Percentiles rank a stretch among this genome's conserved stretches.
These are phyloP conservation scores for Colletotrichum eleusines DNA, from an alignment of 2,329 filamentous ascomycete genomes.

Conservation along the genomic window DNA sequence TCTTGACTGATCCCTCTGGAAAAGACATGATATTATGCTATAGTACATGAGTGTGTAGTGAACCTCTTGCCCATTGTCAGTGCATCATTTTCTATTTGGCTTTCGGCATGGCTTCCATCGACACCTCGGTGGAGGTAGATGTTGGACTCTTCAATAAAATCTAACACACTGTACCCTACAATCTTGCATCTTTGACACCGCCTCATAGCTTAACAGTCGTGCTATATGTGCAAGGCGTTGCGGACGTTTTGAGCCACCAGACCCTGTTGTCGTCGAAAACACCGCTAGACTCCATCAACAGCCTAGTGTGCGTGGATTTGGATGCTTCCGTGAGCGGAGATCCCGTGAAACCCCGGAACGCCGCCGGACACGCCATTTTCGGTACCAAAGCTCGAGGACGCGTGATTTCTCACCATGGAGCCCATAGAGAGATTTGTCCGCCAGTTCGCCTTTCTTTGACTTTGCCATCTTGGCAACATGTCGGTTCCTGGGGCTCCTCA, in stretches of 20 bases:
- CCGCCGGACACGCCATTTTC: not conserved
- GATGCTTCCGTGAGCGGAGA: not conserved
- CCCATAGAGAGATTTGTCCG: not conserved
- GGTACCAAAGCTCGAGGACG: not conserved
- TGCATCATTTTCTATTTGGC: too few relatives aligned
- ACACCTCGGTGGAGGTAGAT: too few relatives aligned
- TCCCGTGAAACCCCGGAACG: not conserved
- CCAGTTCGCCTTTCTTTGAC: not conserved
- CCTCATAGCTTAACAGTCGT: too few relatives aligned
- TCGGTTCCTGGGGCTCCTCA: conserved; percentile 24
- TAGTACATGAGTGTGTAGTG: too few relatives aligned
- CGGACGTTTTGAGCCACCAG: not conserved
- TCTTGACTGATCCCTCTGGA: too few relatives aligned
- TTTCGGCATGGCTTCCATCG: not conserved
- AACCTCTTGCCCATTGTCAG: not conserved
- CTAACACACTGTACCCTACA: not conserved
- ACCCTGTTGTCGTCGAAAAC: too few relatives aligned
- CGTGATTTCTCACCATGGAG: not conserved
- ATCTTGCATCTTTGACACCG: too few relatives aligned
- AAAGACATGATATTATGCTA: too few relatives aligned
- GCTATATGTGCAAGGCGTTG: too few relatives aligned
- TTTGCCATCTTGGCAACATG: not conserved
- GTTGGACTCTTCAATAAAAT: not conserved
- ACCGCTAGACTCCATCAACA: not conserved
- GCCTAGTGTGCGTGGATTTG: not conserved